phyloP scores from a whole-genome alignment of 2,329 filamentous ascomycete species.

The Fusarium veterinarium region DNA sequence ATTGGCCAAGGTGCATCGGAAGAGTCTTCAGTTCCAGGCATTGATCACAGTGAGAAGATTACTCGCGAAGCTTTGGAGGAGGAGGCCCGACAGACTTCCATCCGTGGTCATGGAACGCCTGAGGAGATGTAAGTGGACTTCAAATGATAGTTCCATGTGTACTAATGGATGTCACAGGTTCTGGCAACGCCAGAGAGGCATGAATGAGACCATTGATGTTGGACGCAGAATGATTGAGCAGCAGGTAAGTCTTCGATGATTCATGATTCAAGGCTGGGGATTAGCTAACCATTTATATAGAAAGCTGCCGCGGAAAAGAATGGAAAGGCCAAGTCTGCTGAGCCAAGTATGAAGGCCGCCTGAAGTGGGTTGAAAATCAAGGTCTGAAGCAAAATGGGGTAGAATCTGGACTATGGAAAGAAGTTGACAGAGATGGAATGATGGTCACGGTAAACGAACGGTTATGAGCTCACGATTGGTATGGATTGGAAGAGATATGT shows the following conservation, averaged over 20 bases:
- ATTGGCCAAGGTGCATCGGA: slow-evolving; percentile 68
- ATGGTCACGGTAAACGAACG: slow-evolving; percentile 11
- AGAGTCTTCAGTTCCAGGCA: slow-evolving; percentile 58
- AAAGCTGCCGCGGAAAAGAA: slow-evolving; percentile 27
- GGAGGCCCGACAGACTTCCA: slow-evolving; percentile 64
- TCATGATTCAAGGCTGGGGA: neutral
- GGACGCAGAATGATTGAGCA: slow-evolving; percentile 67
- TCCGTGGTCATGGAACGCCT: slow-evolving; percentile 60
- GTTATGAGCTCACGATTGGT: slow-evolving; percentile 31
- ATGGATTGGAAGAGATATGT: neutral
- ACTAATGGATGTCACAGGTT: slow-evolving; percentile 57
- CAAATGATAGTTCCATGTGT: neutral
- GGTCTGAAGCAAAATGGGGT: neutral
- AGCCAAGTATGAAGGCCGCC: slow-evolving; percentile 39
- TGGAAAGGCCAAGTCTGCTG: slow-evolving; percentile 28
- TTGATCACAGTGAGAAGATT: slow-evolving; percentile 69
- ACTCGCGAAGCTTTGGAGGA: slow-evolving; percentile 74
- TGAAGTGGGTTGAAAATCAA: neutral
- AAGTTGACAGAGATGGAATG: neutral
- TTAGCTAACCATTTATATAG: slow-evolving; percentile 14
- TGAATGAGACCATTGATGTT: slow-evolving; percentile 67
- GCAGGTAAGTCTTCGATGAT: slow-evolving; percentile 43
- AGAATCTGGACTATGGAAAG: neutral
- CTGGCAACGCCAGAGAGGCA: slow-evolving; percentile 70
- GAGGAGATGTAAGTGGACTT: slow-evolving; percentile 60